These are phyloP conservation scores for Neopestalotiopsis sp. DNA, from an alignment of 2,329 filamentous ascomycete species.

Conservation along the genomic window DNA sequence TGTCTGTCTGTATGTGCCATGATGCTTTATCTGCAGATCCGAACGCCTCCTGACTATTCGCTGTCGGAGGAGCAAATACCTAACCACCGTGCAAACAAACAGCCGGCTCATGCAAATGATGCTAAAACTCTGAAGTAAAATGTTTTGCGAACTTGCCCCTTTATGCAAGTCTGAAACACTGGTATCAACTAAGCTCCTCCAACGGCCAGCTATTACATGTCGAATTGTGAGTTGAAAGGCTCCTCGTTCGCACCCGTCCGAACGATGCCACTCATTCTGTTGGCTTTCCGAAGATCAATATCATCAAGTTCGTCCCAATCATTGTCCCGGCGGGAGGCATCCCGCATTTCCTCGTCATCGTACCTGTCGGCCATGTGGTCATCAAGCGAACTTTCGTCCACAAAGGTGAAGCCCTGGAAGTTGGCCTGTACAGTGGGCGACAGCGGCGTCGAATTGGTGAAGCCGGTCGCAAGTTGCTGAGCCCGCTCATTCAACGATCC, in stretches of 20 bases:
- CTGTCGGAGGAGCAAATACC: conserved; percentile 27
- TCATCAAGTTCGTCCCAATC: conserved; percentile 67
- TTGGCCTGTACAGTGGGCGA: conserved; percentile 97
- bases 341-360: conserved; percentile 67
- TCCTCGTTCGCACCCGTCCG: conserved; percentile 64
- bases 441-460: conserved; percentile 87
- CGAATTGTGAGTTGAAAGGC: conserved; percentile 69
- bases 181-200: not conserved
- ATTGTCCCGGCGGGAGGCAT: conserved; percentile 52
- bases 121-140: conserved; percentile 12
- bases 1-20: conserved; percentile 37
- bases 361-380: conserved; percentile 71
- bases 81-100: conserved; percentile 38
- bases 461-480: conserved; percentile 82
- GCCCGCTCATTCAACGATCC: conserved; percentile 91
- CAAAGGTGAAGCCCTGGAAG: conserved; percentile 98
- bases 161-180: conserved; percentile 3
- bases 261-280: conserved; percentile 70
- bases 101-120: conserved; percentile 41
- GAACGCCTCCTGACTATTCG: conserved; percentile 34
- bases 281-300: conserved; percentile 55
- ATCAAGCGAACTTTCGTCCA: conserved; percentile 95
- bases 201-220: conserved; percentile 54
- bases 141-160: conserved; percentile 16
- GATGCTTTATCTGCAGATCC: conserved; percentile 37